These are phyloP conservation scores for Coelastrella sp. DNA, from an alignment of 139 green algal genomes.

Conservation along the genomic window DNA sequence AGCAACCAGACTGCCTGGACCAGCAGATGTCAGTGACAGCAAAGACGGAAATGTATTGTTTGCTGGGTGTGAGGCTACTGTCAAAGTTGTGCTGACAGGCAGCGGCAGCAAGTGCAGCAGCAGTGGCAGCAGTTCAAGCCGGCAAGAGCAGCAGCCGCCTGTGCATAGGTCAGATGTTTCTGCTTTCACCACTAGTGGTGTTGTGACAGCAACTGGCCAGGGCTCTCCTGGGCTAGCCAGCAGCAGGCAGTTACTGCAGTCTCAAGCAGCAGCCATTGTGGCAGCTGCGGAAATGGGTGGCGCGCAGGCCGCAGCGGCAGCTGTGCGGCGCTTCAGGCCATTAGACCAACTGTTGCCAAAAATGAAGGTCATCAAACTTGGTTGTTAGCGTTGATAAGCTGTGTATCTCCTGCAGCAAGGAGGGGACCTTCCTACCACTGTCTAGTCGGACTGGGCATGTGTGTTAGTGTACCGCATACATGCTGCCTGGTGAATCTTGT, in stretches of 20 bases:
- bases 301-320: not conserved
- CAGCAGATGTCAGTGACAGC: too few relatives aligned
- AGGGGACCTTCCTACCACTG: too few relatives aligned
- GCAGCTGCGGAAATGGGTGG: not conserved
- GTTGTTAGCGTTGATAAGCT: not conserved
- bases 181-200: not conserved
- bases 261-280: not conserved
- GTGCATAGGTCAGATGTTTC: not conserved
- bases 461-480: too few relatives aligned
- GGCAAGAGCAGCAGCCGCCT: not conserved
- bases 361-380: slow-evolving; percentile 36
- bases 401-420: too few relatives aligned
- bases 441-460: too few relatives aligned
- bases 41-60: not conserved
- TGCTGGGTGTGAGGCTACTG: not conserved
- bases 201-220: not conserved
- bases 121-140: not conserved
- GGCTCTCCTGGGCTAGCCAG: not conserved
- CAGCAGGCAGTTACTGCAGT: not conserved
- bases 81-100: not conserved
- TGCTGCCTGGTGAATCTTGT: too few relatives aligned
- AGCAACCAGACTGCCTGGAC: too few relatives aligned
- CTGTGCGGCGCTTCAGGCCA: slow-evolving; percentile 20
- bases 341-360: slow-evolving; percentile 40
- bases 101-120: slow-evolving; percentile 10